A percentile compares a stretch with the other conserved stretches of the same genome.
phyloP scores from a whole-genome alignment of 331 rosid genomes.

The Dryas integrifolia region DNA sequence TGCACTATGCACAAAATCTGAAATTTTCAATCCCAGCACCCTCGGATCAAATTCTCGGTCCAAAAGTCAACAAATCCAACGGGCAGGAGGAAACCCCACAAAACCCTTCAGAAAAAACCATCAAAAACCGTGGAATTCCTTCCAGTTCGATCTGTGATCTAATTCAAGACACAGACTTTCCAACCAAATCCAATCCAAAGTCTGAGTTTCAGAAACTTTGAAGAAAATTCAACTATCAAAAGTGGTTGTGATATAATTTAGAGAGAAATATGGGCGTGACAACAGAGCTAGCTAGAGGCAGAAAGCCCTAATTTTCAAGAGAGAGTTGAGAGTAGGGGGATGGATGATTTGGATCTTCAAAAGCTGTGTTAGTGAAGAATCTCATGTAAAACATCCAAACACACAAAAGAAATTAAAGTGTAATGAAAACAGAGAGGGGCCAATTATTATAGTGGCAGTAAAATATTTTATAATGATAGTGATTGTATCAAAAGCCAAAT shows the following conservation, averaged over 20 bases:
- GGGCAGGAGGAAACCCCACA: constrained; percentile 15
- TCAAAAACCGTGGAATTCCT: not conserved
- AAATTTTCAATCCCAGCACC: constrained; percentile 26
- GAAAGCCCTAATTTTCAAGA: constrained; percentile 3
- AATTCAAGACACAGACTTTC: constrained; percentile 10
- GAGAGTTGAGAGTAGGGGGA: constrained; percentile 2
- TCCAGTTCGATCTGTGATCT: constrained; percentile 34
- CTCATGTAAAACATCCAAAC: constrained; percentile 19
- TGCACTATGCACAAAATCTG: constrained; percentile 30
- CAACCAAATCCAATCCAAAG: constrained; percentile 29
- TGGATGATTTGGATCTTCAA: constrained; percentile 32
- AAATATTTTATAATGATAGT: constrained; percentile 14
- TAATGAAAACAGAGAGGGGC: constrained; percentile 8
- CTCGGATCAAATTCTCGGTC: constrained; percentile 33
- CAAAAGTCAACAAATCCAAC: constrained; percentile 41
- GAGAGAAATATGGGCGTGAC: constrained; percentile 30
- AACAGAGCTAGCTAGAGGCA: not conserved
- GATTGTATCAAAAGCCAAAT: not conserved
- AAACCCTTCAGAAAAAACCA: constrained; percentile 10
- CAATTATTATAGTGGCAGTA: constrained; percentile 17
- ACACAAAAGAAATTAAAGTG: constrained; percentile 5
- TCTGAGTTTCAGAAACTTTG: constrained; percentile 16
- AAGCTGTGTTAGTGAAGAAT: constrained; percentile 32
- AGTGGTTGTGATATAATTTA: constrained; percentile 17
- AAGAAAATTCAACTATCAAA: constrained; percentile 3